Evolutionary conservation across 2,329 filamentous ascomycete genomes (phyloP), one percentile per base, ranked within the genome.

Genomic region (Beauveria medogensis): DNA sequence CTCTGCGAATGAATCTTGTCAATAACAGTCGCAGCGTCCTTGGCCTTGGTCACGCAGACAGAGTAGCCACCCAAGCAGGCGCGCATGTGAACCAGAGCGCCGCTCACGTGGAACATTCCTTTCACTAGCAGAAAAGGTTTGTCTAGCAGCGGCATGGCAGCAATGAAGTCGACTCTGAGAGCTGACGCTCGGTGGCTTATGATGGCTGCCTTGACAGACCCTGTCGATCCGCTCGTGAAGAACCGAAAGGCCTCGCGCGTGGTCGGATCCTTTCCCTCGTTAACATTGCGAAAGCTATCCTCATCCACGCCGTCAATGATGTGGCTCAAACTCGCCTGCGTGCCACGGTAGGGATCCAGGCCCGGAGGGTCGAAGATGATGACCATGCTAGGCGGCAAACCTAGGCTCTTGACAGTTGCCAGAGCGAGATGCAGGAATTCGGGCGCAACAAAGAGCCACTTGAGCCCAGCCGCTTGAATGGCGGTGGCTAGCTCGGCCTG

Each of bases 401-500:
- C 57, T n/a, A 37, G n/a, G 48, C 10, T 20, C 20, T n/a, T 7
- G 24, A 46, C 57, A 14, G 48, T 46, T 0, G 40, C 48, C 12
- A 59, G 37, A 12, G 57, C 48, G 2, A 59, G 24, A 8, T 53
- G 26, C 14, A 59, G n/a, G n/a, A 59, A 59, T 22, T 37, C 57
- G 47, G 48, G 47, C 5, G 47, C 47, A n/a, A 46, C 57, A 26
- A 53, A 59, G 48, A 59, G 57, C 57, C 57, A 59, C 40, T 40
- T 46, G 18, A 59, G 18, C 2, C 57, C 57, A 2, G 57, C 47
- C 10, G 48, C 26, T 1, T 18, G 37, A 26, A 59, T 59, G 10
- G 57, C 57, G 18, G 57, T 59, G 37, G 48, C 48, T n/a, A 59
- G 57, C 57, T 59, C 57, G 12, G 57, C 57, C 48, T 59, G 48